These are phyloP conservation scores for Usnea hakonensis DNA, from an alignment of 495 filamentous ascomycete species.

Conservation along the genomic window DNA sequence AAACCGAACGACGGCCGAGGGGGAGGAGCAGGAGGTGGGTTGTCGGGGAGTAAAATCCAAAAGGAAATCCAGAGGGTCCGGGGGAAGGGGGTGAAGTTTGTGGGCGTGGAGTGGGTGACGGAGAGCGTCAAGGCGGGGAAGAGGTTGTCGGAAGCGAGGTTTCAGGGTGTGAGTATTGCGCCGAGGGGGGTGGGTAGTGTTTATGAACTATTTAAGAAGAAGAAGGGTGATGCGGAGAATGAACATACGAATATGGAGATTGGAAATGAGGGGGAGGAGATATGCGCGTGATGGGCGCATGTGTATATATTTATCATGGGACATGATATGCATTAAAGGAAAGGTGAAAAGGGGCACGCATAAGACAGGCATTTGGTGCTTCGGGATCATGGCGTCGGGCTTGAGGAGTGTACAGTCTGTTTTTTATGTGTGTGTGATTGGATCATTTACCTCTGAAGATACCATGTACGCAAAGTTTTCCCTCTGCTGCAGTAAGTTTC, in stretches of 20 bases:
- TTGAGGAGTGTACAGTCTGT: too few species aligned
- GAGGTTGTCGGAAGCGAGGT: slow-evolving; percentile 65
- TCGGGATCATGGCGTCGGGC: background rate
- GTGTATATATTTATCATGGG: background rate
- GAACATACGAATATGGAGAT: background rate
- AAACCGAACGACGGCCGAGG: slow-evolving; percentile 38
- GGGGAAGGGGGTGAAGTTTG: slow-evolving; percentile 65
- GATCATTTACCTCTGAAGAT: background rate
- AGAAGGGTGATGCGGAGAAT: background rate
- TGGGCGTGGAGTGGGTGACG: slow-evolving; percentile 66
- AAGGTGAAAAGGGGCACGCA: background rate
- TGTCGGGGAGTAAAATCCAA: slow-evolving; percentile 75
- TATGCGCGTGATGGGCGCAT: background rate
- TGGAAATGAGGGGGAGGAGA: background rate
- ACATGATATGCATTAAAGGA: background rate
- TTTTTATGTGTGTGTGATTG: background rate
- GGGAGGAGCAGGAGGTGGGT: slow-evolving; percentile 63
- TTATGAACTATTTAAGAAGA: slow-evolving; percentile 39
- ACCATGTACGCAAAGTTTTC: background rate
- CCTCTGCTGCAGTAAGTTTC: too few species aligned
- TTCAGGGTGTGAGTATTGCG: slow-evolving; percentile 53
- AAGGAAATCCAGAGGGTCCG: slow-evolving; percentile 62
- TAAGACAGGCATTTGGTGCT: background rate
- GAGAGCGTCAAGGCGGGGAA: slow-evolving; percentile 60
- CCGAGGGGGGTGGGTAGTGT: slow-evolving; percentile 56